Evolutionary conservation across 106 monocot genomes (phyloP).

Genomic region (Gastrodia elata): DNA sequence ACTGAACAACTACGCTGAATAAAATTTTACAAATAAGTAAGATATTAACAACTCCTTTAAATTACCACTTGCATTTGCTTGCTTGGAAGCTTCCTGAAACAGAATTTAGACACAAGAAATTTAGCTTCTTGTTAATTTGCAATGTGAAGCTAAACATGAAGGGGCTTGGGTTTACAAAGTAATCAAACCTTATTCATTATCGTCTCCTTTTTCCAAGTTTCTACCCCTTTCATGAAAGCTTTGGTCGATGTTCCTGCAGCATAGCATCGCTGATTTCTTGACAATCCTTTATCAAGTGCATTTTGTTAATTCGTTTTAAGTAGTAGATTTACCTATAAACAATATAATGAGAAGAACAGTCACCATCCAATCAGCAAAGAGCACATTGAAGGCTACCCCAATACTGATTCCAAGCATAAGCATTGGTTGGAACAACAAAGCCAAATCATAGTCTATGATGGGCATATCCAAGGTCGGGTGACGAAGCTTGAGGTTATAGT

Average conservation of each 20-base stretch:
- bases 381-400: conserved; percentile 54
- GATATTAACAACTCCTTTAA: no score
- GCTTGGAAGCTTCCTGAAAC: conserved; percentile 35
- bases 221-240: conserved; percentile 50
- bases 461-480: conserved; percentile 58
- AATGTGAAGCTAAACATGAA: conserved; percentile 2
- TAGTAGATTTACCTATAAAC: conserved; percentile 32
- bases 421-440: conserved; percentile 51
- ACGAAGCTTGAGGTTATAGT: conserved; percentile 55
- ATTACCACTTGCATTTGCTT: conserved; percentile 18
- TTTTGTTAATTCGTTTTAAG: not conserved
- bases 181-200: conserved; percentile 34
- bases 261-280: conserved; percentile 3
- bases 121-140: not conserved
- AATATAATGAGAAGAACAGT: conserved; percentile 52
- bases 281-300: not conserved
- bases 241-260: conserved; percentile 42
- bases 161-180: not conserved
- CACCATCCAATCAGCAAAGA: conserved; percentile 67
- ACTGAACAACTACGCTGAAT: not conserved
- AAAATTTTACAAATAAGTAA: not conserved
- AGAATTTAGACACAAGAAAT: not conserved
- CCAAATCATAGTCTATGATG: conserved; percentile 55
- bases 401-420: conserved; percentile 62
- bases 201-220: conserved; percentile 68